A percentile compares a stretch with the other conserved stretches of the same genome.
These are phyloP conservation scores for Rhodofomes roseus DNA, from an alignment of 1,284 basidiomycete genomes.

Conservation along the genomic window DNA sequence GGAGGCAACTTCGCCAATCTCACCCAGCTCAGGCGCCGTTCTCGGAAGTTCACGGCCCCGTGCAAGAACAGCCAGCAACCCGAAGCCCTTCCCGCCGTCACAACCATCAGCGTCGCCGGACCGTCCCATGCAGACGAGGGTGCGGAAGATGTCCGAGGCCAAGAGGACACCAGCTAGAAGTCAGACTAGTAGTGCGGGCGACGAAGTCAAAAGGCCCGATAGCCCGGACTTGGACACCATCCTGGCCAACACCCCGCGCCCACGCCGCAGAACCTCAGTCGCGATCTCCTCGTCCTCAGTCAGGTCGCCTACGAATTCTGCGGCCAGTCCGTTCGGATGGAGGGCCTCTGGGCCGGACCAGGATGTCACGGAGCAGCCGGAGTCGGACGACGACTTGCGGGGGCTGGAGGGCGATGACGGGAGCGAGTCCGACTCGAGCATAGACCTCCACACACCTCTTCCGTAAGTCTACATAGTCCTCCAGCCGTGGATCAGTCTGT, in stretches of 20 bases:
- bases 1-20: neutral
- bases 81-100: slow-evolving; percentile 10
- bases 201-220: slow-evolving; percentile 14
- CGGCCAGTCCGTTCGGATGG: slow-evolving; percentile 16
- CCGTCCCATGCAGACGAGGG: neutral
- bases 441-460: slow-evolving; percentile 75
- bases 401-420: slow-evolving; percentile 34
- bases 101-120: neutral
- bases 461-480: slow-evolving; percentile 57
- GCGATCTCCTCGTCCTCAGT: slow-evolving; percentile 13
- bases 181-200: slow-evolving; percentile 6
- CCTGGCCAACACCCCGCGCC: slow-evolving; percentile 43
- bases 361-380: slow-evolving; percentile 9
- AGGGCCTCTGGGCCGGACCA: slow-evolving; percentile 11
- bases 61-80: slow-evolving; percentile 15
- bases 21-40: slow-evolving; percentile 11
- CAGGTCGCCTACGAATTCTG: slow-evolving; percentile 12
- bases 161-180: slow-evolving; percentile 5
- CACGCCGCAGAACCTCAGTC: slow-evolving; percentile 29
- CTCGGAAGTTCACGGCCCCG: slow-evolving; percentile 19
- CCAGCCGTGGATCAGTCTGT: neutral
- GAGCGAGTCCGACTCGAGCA: slow-evolving; percentile 61
- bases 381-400: slow-evolving; percentile 17
- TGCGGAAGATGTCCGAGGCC: neutral
- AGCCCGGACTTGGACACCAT: slow-evolving; percentile 49